Base-by-base conservation (phyloP, 306 rosid genomes). In the Casuarina equisetifolia region DNA sequence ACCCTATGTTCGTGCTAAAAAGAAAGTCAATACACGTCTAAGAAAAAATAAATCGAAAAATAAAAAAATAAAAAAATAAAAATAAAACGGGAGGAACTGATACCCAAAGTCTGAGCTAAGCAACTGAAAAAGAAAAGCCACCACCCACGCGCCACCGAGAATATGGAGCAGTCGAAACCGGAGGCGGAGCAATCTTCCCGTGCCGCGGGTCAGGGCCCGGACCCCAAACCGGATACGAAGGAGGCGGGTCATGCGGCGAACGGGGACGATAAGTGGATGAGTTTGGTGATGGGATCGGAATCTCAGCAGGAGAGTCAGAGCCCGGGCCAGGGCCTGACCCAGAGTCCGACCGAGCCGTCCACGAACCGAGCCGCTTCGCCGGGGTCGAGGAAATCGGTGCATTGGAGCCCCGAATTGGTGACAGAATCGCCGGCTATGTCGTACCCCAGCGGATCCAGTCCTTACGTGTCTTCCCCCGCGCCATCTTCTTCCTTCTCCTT, bases 391-490 rank as follows among this genome's bases (percentile, higher is more conserved):
- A 95, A 92, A 73, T 91, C 97, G 8, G 97, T 91, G 36, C 93
- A 69, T 52, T 92, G 99, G 99, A 88, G 87, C 82, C 91, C 97
- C 67, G 91, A 92, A 20, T 73, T 92, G 87, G 92, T 92, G 49
- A 78, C 88, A 2, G 96, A 92, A 80, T 82, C 97, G 1, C 80
- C 87, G n/a, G 79, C 78, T 49, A 64, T 80, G 0, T 72, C 88
- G 40, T 82, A 89, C 11, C 81, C 90, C 38, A 75, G 52, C 10
- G 91, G 79, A 77, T 80, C 88, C 11, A 83, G 80, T 57, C 50
- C 83, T 3, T 72, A 75, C 20, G 66, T 63, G 48, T 75, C 74
- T 54, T 80, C 94, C 2, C 70, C 79, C 58, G 15, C 79, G 42
- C 83, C 80, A 45, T 58, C 89, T 0, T 43, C 91, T 40, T 74